These are phyloP conservation scores for Scortechinia acanthostroma DNA, from an alignment of 2,329 filamentous ascomycete species.

Conservation along the genomic window DNA sequence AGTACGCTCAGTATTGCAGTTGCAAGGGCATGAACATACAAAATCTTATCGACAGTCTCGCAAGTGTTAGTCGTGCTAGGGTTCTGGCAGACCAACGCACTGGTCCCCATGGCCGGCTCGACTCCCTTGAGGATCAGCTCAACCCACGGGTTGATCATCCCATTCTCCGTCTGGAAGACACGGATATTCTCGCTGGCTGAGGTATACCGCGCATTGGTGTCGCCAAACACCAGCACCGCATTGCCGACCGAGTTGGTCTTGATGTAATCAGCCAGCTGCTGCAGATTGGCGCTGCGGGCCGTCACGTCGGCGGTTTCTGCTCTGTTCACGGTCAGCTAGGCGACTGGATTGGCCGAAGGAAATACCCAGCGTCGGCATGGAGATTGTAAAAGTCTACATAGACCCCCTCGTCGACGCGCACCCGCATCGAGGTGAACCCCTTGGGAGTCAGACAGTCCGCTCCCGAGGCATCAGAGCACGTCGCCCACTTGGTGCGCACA, in stretches of 20 bases:
- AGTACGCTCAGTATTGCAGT: constrained; percentile 8
- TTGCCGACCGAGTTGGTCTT: constrained; percentile 45
- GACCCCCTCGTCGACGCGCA: constrained; percentile 38
- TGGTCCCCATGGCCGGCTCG: constrained; percentile 29
- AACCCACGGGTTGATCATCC: constrained; percentile 52
- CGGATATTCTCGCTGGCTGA: constrained; percentile 41
- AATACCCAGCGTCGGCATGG: constrained; percentile 56
- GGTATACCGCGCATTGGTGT: constrained; percentile 61
- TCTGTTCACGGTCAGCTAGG: neutral
- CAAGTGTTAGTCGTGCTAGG: constrained; percentile 44
- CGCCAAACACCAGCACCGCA: constrained; percentile 55
- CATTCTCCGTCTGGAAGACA: constrained; percentile 38
- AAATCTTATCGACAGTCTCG: constrained; percentile 63
- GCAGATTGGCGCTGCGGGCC: neutral
- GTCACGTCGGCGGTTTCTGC: neutral
- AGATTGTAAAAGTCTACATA: constrained; percentile 61
- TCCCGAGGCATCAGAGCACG: constrained; percentile 44
- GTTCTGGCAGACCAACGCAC: constrained; percentile 41
- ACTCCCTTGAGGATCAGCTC: constrained; percentile 38
- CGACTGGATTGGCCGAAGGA: neutral
- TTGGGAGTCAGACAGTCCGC: constrained; percentile 62
- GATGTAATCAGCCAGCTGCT: constrained; percentile 31
- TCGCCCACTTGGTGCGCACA: constrained; percentile 47
- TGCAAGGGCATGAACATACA: constrained; percentile 16
- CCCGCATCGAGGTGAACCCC: constrained; percentile 62